A percentile compares a stretch with the other conserved stretches of the same genome.
phyloP scores from a whole-genome alignment of 805 yeast genomes.

The Suhomyces sp. region DNA sequence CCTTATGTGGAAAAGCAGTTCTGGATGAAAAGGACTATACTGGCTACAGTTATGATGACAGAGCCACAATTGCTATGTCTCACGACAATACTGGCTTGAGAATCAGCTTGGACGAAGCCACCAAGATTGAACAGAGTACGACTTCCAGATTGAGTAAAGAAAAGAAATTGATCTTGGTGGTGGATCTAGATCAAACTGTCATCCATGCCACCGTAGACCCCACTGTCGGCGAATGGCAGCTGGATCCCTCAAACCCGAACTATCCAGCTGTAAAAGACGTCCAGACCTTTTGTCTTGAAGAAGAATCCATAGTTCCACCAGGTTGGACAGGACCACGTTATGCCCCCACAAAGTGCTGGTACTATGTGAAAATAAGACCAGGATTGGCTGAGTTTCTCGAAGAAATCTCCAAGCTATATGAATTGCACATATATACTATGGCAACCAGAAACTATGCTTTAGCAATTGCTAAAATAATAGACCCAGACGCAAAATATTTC shows the following conservation, averaged over 20 bases:
- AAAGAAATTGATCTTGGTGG: slow-evolving; percentile 80
- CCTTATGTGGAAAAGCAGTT: slow-evolving; percentile 81
- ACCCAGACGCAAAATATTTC: slow-evolving; percentile 81
- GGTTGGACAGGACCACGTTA: slow-evolving; percentile 60
- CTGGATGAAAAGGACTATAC: slow-evolving; percentile 69
- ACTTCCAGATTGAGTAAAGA: slow-evolving; percentile 58
- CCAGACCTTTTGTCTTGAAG: slow-evolving; percentile 69
- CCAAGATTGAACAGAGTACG: slow-evolving; percentile 68
- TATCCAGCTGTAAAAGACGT: slow-evolving; percentile 84
- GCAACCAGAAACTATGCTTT: slow-evolving; percentile 93
- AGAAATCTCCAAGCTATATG: slow-evolving; percentile 62
- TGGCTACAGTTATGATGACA: slow-evolving; percentile 61
- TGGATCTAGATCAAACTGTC: slow-evolving; percentile 95
- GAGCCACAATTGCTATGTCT: slow-evolving; percentile 86
- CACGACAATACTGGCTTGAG: slow-evolving; percentile 84
- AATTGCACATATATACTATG: slow-evolving; percentile 96
- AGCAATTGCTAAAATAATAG: slow-evolving; percentile 85
- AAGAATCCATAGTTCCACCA: slow-evolving; percentile 60
- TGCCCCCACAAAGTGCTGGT: slow-evolving; percentile 68
- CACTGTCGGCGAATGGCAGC: slow-evolving; percentile 94
- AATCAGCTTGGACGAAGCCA: slow-evolving; percentile 84
- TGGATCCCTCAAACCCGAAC: slow-evolving; percentile 80
- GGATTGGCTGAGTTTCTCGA: slow-evolving; percentile 75
- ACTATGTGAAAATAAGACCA: slow-evolving; percentile 89
- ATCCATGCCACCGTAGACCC: slow-evolving; percentile 98